These are phyloP conservation scores for Carex arenaria DNA, from an alignment of 202 grass and related monocot species.

Conservation along the genomic window DNA sequence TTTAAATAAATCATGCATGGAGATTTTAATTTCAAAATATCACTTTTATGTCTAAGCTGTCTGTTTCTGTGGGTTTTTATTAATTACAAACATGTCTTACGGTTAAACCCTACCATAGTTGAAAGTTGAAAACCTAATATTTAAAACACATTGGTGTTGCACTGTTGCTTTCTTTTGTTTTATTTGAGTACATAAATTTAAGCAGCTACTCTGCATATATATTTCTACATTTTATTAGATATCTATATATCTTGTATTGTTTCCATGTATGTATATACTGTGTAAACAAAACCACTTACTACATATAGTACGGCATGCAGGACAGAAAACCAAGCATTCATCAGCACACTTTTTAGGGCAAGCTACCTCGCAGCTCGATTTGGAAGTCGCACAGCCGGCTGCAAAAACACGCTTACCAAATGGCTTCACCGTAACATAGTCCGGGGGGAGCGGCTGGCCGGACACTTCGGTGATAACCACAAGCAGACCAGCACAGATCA, in stretches of 20 bases:
- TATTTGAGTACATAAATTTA: background rate
- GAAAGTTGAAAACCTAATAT: background rate
- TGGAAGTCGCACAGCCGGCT: background rate
- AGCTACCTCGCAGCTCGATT: background rate
- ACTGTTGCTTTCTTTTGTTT: background rate
- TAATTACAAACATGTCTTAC: background rate
- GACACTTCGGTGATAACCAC: background rate
- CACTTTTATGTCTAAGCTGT: background rate
- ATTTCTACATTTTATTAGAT: background rate
- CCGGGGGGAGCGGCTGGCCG: background rate
- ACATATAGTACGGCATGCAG: background rate
- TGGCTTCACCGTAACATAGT: background rate
- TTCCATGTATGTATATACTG: background rate
- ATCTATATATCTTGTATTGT: background rate
- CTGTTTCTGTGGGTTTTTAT: background rate
- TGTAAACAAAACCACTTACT: constrained; percentile 9
- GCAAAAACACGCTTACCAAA: background rate
- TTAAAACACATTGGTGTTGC: background rate
- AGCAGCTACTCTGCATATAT: background rate
- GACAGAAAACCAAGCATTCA: constrained; percentile 21
- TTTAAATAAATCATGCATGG: background rate
- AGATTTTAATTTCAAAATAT: background rate
- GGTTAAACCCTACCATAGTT: background rate
- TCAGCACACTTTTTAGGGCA: background rate
- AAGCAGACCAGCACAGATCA: constrained; percentile 5